Conservation (phyloP, 2,329 filamentous ascomycete species). For the Diaporthe longicolla region DNA sequence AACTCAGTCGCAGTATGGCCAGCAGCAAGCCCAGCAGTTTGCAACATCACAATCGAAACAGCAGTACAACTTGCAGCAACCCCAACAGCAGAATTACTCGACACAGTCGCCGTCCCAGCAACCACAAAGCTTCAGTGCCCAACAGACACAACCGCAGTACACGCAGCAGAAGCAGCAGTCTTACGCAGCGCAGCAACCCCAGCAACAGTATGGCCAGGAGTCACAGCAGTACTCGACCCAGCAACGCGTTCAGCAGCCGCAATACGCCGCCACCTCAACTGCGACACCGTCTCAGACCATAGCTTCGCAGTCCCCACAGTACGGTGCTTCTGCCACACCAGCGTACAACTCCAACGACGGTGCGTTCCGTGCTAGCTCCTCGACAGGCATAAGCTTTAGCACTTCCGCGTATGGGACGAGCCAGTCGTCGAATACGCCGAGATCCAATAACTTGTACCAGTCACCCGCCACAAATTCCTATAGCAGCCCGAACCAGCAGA, state of each 20-base stretch:
- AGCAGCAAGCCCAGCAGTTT: constrained; percentile 38
- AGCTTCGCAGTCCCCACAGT: constrained; percentile 48
- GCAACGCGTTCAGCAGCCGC: constrained; percentile 48
- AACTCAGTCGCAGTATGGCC: constrained; percentile 37
- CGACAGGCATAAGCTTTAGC: constrained; percentile 41
- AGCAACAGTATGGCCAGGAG: constrained; percentile 38
- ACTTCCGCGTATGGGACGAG: constrained; percentile 44
- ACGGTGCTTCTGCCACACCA: constrained; percentile 45
- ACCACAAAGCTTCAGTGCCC: constrained; percentile 35
- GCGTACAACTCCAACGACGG: constrained; percentile 45
- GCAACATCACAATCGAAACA: constrained; percentile 39
- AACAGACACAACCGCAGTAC: constrained; percentile 38
- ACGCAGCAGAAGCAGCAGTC: constrained; percentile 41
- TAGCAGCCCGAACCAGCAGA: constrained; percentile 38
- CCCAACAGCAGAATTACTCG: constrained; percentile 39
- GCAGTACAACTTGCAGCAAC: constrained; percentile 39
- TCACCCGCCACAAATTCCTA: constrained; percentile 34
- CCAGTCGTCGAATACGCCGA: constrained; percentile 36
- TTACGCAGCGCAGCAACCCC: constrained; percentile 38
- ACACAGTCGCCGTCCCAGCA: constrained; percentile 38
- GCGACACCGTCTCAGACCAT: constrained; percentile 45
- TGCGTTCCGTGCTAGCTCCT: constrained; percentile 46
- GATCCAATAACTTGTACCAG: constrained; percentile 36
- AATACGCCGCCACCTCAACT: constrained; percentile 44
- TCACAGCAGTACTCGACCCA: constrained; percentile 44